Base-by-base conservation (phyloP, 768 basidiomycete genomes). In the Cyclocybe cylindracea region DNA sequence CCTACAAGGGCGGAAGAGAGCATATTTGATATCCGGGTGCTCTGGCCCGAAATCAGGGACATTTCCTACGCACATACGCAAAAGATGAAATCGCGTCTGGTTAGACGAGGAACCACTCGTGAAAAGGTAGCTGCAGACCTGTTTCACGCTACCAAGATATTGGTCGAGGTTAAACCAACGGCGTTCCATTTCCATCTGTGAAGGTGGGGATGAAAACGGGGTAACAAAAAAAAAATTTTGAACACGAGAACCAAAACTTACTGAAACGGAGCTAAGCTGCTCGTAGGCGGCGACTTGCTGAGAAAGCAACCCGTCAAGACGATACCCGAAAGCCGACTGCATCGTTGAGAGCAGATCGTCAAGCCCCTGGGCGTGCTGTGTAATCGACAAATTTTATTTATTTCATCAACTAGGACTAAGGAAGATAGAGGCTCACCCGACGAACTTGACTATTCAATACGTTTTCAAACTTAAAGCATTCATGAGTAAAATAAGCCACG, bases 131-230 rank as follows among this genome's bases (percentile, higher is more conserved):
- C 16, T 32, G 14, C 46, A 19, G 18, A 61, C 63, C 46, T 51
- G 39, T 33, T 49, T 48, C 48, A 65, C 50, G 7, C 13, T 48
- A 37, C 42, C 39, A 9, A 57, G 57, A 16, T 50, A 39, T 13
- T 33, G 14, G 5, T 48, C 50, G 24, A 61, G 33, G 24, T 54
- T 43, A 47, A 14, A 36, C 51, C 59, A 53, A 35, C 58, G 54
- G 39, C 42, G 24, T 47, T 55, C 40, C 14, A 59, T 31, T 39
- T 53, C 38, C 38, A 37, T 14, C 56, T 61, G 13, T 35, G 29
- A 36, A 16, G 16, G 16, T 16, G 16, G 16, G 16, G 16, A 40
- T 66, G 67, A 70, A 72, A 56, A 44, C 24, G 24, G 24, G 24
- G 24, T 32, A 37, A 43, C 33, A 34, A 18, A 42, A 42, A 40